Evolutionary conservation across 1,139 yeast genomes (phyloP), one percentile per base, ranked within the genome.

Genomic region (Saccharomycopsis hybrid): DNA sequence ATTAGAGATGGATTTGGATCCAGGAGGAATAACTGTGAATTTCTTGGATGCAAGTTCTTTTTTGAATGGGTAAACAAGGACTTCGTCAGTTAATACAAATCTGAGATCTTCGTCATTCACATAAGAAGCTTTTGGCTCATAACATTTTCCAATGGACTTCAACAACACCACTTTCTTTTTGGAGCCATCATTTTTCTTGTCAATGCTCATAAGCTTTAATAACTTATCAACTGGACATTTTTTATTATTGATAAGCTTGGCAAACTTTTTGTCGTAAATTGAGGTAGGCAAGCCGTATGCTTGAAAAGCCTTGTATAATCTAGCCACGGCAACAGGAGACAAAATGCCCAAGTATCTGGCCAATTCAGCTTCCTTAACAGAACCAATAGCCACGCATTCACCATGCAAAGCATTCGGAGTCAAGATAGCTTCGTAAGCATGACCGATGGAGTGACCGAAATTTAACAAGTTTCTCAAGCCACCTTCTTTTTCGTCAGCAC

Each of bases 391-490:
- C 24, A 92, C 98, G 74, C 98, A 92, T 67, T 92, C 99, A 54
- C 99, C 99, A 60, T 92, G 99, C 45, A 92, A 75, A 24, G 96
- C 94, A 65, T 90, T 89, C 5, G 99, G 98, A 3, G 97, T 89
- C 57, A 92, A 74, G 36, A 94, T 80, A 13, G 98, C 98, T 70
- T 92, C 99, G 59, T 85, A 89, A 29, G 99, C 99, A 66, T 92
- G 99, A 44, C 98, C 99, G 60, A 92, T 90, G 37, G 97, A 82
- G 67, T 92, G 99, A 32, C 99, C 99, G 63, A 92, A 94, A 68
- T 92, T 92, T 56, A 92, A 76, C 59, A 92, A 72, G 66, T 92
- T 92, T 70, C 99, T 78, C 59, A 92, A 76, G 2, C 97, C 95
- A 49, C 96, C 88, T 66, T 94, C 98, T 62, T 95, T 85, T 68